These are phyloP conservation scores for Microcyclospora pomicola DNA, from an alignment of 2,329 filamentous ascomycete species.

Conservation along the genomic window DNA sequence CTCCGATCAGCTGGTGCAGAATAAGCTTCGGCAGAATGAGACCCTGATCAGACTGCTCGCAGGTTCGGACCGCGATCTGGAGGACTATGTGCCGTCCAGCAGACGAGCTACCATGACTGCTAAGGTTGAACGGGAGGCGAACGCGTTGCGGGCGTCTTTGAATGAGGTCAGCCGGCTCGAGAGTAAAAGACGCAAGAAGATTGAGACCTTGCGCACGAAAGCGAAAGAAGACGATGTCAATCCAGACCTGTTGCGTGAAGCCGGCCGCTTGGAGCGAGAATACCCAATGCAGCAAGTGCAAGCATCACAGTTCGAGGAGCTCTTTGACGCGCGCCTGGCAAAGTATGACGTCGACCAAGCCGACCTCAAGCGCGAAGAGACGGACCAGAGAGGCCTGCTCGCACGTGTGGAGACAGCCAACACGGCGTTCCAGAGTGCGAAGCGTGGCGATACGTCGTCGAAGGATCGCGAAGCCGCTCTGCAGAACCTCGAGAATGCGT, in stretches of 20 bases:
- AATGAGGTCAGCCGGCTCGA: constrained; percentile 80
- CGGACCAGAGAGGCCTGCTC: constrained; percentile 61
- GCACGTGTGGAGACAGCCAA: constrained; percentile 61
- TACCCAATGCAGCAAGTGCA: constrained; percentile 75
- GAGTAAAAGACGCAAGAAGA: constrained; percentile 62
- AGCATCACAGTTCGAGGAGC: constrained; percentile 78
- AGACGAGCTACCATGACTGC: constrained; percentile 66
- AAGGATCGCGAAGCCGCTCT: constrained; percentile 73
- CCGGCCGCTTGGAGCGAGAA: constrained; percentile 69
- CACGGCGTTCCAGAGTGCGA: constrained; percentile 60
- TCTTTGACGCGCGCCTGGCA: constrained; percentile 72
- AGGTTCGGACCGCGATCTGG: constrained; percentile 64
- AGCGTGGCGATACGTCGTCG: constrained; percentile 50
- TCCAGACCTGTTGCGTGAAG: constrained; percentile 66
- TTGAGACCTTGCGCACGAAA: constrained; percentile 66
- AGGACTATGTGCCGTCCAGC: constrained; percentile 81
- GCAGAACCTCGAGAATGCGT: constrained; percentile 79
- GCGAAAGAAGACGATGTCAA: constrained; percentile 78
- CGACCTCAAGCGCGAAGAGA: constrained; percentile 56
- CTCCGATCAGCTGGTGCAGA: constrained; percentile 56
- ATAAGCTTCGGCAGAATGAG: constrained; percentile 66
- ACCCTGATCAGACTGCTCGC: constrained; percentile 61
- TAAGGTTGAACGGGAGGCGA: constrained; percentile 64
- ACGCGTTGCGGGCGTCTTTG: constrained; percentile 60
- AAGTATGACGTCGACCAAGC: constrained; percentile 68